A percentile compares a stretch with the other conserved stretches of the same genome.
Evolutionary conservation across 306 rosid species (phyloP).

Genomic region (Begonia loranthoides): DNA sequence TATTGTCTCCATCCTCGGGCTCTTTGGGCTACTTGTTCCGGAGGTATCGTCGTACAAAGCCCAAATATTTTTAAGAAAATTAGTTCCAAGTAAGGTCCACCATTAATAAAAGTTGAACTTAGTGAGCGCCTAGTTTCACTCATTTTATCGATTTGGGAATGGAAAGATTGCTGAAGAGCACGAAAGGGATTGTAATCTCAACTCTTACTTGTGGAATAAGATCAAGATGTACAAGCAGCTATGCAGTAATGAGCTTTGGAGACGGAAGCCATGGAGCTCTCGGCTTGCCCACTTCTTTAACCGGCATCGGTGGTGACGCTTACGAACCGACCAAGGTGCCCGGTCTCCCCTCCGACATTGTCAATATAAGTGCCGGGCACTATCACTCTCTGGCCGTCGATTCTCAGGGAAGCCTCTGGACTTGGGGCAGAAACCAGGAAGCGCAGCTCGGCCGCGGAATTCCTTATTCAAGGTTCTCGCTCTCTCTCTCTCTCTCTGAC

Average conservation of each 20-base stretch:
- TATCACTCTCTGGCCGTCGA: slow-evolving; percentile 81
- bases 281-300: slow-evolving; percentile 41
- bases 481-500: background rate
- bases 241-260: slow-evolving; percentile 71
- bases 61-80: no score
- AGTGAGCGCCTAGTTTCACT: no score
- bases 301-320: slow-evolving; percentile 9
- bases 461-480: slow-evolving; percentile 30
- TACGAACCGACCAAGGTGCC: slow-evolving; percentile 64
- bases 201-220: slow-evolving; percentile 3
- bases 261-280: slow-evolving; percentile 81
- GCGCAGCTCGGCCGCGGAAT: slow-evolving; percentile 76
- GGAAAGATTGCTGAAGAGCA: slow-evolving; percentile 1
- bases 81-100: no score
- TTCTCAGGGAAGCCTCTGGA: slow-evolving; percentile 56
- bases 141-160: background rate
- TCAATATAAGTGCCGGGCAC: slow-evolving; percentile 54
- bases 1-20: background rate
- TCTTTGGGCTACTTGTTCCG: background rate
- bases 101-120: no score
- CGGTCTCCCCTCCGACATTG: slow-evolving; percentile 42
- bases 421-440: slow-evolving; percentile 87
- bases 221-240: slow-evolving; percentile 43
- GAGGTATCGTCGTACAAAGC: no score
- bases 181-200: background rate